Evolutionary conservation across 371 early-diverging fungal genomes (phyloP), one percentile per base, ranked within the genome.

Genomic region (Mucor plumbeus): DNA sequence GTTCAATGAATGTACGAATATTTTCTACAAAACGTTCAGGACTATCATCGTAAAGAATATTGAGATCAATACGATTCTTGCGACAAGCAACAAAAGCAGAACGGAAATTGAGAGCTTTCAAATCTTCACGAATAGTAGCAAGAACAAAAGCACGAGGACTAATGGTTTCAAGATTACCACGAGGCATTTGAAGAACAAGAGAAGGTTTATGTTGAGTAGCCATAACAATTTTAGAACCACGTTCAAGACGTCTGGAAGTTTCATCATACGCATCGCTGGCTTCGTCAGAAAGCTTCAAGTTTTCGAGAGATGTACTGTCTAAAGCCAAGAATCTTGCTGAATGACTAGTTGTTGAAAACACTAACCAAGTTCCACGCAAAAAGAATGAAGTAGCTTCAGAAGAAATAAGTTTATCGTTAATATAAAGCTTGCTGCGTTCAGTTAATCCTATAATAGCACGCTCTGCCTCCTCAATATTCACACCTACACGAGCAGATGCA

Each of bases 111-210:
- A 81, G 70, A n/a, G 82, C 75, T 63, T 91, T 86, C 33, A 97
- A 61, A 11, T 85, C 75, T 41, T 90, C 84, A 7, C 94, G 85
- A n/a, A 97, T 91, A 7, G 86, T 77, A 0, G 93, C 86, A 17
- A 98, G 79, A 0, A 97, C 96, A 73, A 99, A 79, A 1, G 97
- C 94, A 7, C 98, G 89, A 5, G 99, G 99, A 33, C 87, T 85
- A n/a, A 99, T 85, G 0, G 98, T 97, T 76, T 99, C 99, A 56
- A 98, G 78, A 64, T 99, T 99, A 35, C 99, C 99, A 21, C 98
- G 90, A 14, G 97, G 98, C 96, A 97, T 96, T 67, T 98, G 97
- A 64, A 98, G 76, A 1, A 98, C 85, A 15, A 98, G 80, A 57
- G 82, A 82, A 5, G 90, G 90, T 62, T 86, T 90, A 34, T 73